A percentile compares a stretch with the other conserved stretches of the same genome.
phyloP scores from a whole-genome alignment of 78 protist species.

The Cyanophora paradoxa region DNA sequence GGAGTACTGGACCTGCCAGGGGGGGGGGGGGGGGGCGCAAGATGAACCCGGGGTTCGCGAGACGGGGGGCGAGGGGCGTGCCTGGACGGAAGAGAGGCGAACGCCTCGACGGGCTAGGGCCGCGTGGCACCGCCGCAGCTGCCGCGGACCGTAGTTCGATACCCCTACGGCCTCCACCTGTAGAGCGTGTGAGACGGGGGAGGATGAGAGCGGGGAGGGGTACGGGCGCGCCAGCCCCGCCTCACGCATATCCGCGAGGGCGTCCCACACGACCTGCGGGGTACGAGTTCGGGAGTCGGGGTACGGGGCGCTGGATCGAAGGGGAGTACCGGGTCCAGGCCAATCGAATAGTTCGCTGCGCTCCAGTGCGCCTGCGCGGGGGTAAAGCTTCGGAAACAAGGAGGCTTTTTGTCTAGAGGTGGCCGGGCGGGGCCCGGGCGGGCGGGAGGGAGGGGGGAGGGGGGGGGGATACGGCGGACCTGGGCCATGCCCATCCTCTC shows the following conservation, averaged over 20 bases:
- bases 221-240: not conserved
- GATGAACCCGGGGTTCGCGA: not conserved
- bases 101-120: not conserved
- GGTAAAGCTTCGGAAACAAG: not conserved
- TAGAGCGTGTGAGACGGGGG: not conserved
- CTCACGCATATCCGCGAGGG: not conserved
- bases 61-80: not conserved
- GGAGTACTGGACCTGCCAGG: constrained; percentile 2
- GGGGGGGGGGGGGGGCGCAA: not conserved
- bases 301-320: no score
- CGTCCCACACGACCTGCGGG: no score
- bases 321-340: not conserved
- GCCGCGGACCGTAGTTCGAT: not conserved
- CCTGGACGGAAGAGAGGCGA: not conserved
- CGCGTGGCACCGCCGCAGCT: not conserved
- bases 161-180: no score
- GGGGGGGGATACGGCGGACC: no score
- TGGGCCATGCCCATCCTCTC: not conserved
- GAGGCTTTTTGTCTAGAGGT: no score
- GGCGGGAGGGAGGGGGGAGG: no score
- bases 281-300: no score
- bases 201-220: no score
- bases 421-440: no score
- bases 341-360: not conserved
- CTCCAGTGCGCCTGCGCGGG: not conserved